A percentile compares a stretch with the other conserved stretches of the same genome.
Evolutionary conservation across 2,329 filamentous ascomycete genomes (phyloP).

Genomic region (Eutypa lata): DNA sequence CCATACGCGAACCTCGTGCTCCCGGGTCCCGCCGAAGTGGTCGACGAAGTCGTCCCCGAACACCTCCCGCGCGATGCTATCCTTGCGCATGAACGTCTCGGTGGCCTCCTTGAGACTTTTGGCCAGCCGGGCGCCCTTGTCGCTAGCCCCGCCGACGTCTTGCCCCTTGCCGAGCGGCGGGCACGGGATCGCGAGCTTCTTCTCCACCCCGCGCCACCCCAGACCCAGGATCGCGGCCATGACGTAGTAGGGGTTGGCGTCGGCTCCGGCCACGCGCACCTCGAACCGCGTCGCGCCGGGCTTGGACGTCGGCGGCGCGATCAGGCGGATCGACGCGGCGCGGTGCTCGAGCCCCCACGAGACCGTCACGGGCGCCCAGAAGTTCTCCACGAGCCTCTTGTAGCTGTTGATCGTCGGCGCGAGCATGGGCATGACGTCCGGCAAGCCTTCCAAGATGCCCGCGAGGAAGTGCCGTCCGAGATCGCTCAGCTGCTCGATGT

Average conservation of each 20-base stretch:
- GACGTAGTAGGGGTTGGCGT: conserved; percentile 85
- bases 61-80: conserved; percentile 86
- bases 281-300: conserved; percentile 88
- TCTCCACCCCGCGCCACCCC: conserved; percentile 88
- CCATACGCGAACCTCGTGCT: conserved; percentile 88
- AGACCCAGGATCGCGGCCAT: conserved; percentile 82
- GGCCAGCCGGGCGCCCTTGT: conserved; percentile 74
- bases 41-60: conserved; percentile 96
- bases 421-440: conserved; percentile 92
- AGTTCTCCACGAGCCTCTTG: conserved; percentile 97
- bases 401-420: conserved; percentile 97
- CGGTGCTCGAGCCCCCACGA: conserved; percentile 97
- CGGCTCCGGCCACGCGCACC: conserved; percentile 88
- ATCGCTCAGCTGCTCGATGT: conserved; percentile 79
- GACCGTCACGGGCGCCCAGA: conserved; percentile 97
- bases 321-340: conserved; percentile 84
- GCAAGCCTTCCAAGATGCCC: conserved; percentile 81
- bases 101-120: conserved; percentile 85
- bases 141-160: conserved; percentile 68
- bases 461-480: conserved; percentile 90
- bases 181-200: conserved; percentile 79
- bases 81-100: conserved; percentile 69
- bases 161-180: conserved; percentile 83
- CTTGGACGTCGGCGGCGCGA: conserved; percentile 82
- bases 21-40: conserved; percentile 86